Evolutionary conservation across 2,329 filamentous ascomycete species (phyloP).

Genomic region (Xylaria sp.): DNA sequence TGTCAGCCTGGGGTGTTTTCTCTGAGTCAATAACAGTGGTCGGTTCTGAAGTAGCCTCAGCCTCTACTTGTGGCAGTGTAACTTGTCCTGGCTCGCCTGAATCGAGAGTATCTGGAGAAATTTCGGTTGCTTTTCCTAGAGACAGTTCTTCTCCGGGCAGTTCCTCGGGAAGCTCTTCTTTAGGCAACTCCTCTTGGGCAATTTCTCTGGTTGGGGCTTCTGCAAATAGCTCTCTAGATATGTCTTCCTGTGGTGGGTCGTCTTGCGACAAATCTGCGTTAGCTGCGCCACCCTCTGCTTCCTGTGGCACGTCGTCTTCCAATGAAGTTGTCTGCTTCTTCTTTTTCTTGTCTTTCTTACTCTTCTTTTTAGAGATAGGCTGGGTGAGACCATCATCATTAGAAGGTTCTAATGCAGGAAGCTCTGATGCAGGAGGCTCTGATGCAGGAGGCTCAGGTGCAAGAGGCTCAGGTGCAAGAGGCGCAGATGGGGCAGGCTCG

Average conservation of each 20-base stretch:
- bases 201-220: neutral
- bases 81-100: neutral
- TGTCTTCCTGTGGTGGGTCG: neutral
- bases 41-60: slow-evolving; percentile 12
- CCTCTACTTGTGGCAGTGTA: neutral
- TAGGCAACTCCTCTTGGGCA: neutral
- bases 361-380: slow-evolving; percentile 41
- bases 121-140: slow-evolving; percentile 1
- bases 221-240: neutral
- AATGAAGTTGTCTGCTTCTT: slow-evolving; percentile 24
- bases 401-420: slow-evolving; percentile 1
- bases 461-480: neutral
- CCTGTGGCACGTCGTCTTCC: slow-evolving; percentile 14
- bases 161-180: too few relatives aligned
- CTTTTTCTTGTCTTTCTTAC: slow-evolving; percentile 49
- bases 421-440: neutral
- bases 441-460: neutral
- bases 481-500: neutral
- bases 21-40: neutral
- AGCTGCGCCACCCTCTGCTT: slow-evolving; percentile 8
- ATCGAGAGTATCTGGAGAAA: neutral
- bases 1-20: slow-evolving; percentile 20
- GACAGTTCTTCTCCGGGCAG: neutral
- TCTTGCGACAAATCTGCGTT: neutral
- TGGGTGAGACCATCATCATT: slow-evolving; percentile 25